Conservation (phyloP, 352 stramenopile species). For the Phytophthora pistaciae region DNA sequence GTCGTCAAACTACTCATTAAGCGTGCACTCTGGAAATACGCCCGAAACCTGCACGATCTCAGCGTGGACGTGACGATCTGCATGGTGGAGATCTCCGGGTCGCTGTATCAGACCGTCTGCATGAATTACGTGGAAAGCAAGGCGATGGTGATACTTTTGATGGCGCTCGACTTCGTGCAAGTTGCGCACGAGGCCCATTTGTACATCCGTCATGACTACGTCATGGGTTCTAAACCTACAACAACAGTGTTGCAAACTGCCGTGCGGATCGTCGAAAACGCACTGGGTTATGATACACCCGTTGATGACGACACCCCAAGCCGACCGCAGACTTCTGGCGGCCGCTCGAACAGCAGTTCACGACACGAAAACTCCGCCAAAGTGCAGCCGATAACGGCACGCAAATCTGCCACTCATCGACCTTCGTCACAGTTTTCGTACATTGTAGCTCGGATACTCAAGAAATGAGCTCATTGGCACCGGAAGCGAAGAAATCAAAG, state of each 20-base stretch:
- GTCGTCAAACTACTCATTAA: constrained; percentile 29
- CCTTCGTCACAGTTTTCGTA: background rate
- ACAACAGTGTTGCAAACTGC: constrained; percentile 1
- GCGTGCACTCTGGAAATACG: constrained; percentile 30
- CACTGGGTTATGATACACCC: background rate
- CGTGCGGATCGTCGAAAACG: constrained; percentile 4
- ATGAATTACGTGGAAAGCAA: constrained; percentile 28
- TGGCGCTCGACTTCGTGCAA: constrained; percentile 24
- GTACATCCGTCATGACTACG: constrained; percentile 20
- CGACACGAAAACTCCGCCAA: background rate
- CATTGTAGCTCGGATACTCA: background rate
- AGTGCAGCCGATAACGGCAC: background rate
- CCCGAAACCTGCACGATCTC: constrained; percentile 28
- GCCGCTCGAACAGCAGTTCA: background rate
- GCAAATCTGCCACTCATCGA: background rate
- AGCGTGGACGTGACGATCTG: constrained; percentile 33
- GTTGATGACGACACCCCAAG: background rate
- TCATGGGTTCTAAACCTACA: constrained; percentile 6
- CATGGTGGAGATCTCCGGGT: constrained; percentile 36
- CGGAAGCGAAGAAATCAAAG: background rate
- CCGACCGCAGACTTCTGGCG: background rate
- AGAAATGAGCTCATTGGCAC: background rate
- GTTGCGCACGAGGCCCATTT: constrained; percentile 7
- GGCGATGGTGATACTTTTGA: constrained; percentile 13
- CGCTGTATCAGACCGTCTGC: constrained; percentile 37